Conservation (phyloP, 805 yeast species). For the Saccharomycopsis sp. region DNA sequence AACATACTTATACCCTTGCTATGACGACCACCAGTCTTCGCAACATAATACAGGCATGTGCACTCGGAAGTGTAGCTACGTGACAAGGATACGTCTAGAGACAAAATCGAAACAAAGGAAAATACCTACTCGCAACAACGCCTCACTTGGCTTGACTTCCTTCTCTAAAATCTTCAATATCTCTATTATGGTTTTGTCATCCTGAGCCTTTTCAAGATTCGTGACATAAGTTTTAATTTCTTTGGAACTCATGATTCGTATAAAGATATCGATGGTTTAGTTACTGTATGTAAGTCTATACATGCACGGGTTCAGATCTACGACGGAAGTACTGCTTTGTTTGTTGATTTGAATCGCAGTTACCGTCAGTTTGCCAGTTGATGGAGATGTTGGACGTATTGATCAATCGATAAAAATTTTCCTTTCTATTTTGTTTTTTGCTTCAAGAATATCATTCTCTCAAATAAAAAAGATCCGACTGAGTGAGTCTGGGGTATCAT, state of each 20-base stretch:
- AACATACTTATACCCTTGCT: neutral
- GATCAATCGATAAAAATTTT: neutral
- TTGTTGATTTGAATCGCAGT: neutral
- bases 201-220: constrained; percentile 65
- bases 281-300: neutral
- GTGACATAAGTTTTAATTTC: constrained; percentile 66
- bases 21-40: no score
- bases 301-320: neutral
- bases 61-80: neutral
- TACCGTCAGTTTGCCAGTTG: neutral
- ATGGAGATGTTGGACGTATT: neutral
- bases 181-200: constrained; percentile 58
- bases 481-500: no score
- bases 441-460: neutral
- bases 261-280: neutral
- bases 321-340: neutral
- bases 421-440: neutral
- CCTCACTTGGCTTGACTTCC: constrained; percentile 79
- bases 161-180: constrained; percentile 58
- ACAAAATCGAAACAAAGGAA: neutral
- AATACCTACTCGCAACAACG: constrained; percentile 52
- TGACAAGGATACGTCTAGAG: neutral
- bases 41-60: neutral
- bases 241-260: constrained; percentile 50
- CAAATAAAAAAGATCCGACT: no score